These are phyloP conservation scores for Coniosporium tulheliwenetii DNA, from an alignment of 2,329 filamentous ascomycete genomes.

Conservation along the genomic window DNA sequence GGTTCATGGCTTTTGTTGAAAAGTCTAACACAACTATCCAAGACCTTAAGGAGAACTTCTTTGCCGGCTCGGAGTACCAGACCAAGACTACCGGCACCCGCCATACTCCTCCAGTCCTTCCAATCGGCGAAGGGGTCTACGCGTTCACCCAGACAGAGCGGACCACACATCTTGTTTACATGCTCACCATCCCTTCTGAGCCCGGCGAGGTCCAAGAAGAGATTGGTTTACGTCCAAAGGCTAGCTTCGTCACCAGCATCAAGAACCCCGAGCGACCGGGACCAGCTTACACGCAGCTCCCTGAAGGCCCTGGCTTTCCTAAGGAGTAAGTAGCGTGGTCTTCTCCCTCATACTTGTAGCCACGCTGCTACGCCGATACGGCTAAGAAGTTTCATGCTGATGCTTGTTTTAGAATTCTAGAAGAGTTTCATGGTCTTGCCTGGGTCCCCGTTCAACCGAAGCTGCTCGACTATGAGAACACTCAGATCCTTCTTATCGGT, in stretches of 20 bases:
- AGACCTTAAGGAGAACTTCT: conserved; percentile 57
- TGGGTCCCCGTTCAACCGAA: conserved; percentile 63
- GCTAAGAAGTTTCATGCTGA: conserved; percentile 3
- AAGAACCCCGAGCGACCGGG: conserved; percentile 63
- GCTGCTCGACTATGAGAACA: conserved; percentile 58
- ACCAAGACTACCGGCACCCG: conserved; percentile 62
- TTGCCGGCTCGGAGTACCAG: conserved; percentile 50
- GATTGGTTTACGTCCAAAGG: conserved; percentile 54
- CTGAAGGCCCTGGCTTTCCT: conserved; percentile 52
- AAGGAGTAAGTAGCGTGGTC: conserved; percentile 37
- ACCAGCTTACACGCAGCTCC: conserved; percentile 47
- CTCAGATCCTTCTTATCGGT: conserved; percentile 68
- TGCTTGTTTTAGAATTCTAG: conserved; percentile 36
- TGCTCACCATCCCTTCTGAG: conserved; percentile 57
- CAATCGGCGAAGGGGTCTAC: conserved; percentile 76
- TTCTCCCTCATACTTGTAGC: background rate
- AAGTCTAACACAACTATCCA: conserved; percentile 51
- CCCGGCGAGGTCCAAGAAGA: conserved; percentile 59
- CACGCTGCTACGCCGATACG: too few species aligned
- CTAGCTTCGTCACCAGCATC: conserved; percentile 63
- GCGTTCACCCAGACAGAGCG: conserved; percentile 58
- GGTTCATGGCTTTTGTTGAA: conserved; percentile 73
- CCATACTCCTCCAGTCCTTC: conserved; percentile 52
- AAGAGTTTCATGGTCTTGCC: conserved; percentile 56
- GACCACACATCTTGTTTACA: conserved; percentile 64